Base-by-base conservation (phyloP, 306 rosid species). In the Corylus avellana region DNA sequence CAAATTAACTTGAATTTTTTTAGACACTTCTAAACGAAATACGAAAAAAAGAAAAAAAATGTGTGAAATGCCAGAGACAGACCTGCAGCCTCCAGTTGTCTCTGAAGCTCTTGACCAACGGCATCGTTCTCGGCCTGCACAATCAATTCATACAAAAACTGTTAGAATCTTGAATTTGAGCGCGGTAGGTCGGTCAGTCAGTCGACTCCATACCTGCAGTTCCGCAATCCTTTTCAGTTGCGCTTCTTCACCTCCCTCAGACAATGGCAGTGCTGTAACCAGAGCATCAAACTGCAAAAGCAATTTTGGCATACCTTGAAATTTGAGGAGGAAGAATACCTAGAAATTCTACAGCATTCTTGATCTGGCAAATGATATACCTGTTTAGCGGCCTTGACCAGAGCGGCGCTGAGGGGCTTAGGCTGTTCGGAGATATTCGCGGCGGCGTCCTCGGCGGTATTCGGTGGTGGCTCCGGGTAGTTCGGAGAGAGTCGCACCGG, bases 41-140 rank as follows among this genome's bases (percentile, higher is more conserved):
- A 32, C 2, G 25, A 22, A 22, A 22, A 22, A 39, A 39, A 0
- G 4, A 35, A 35, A 35, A 39, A 39, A 39, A 39, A 5, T 42
- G 46, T 16, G 64, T 54, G 77, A 27, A 78, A 69, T 62, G 48
- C 8, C 12, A n/a, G 48, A 76, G 70, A 69, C 14, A 81, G 16
- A 92, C 98, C 98, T 84, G 98, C 97, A 57, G 98, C 97, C 86
- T 94, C 97, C 75, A 94, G 82, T 78, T 94, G 97, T 86, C 83
- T 91, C 82, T 92, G 97, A 73, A 92, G 97, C 83, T 94, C 98
- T 80, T 90, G 92, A 64, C 97, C 97, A 8, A 88, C 80, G 27
- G 80, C 86, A 70, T 92, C 97, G 79, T 92, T 94, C 81, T 94
- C 97, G 78, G 92, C 97, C 98, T 94, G 83, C 10, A 78, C 48